Percentiles rank a stretch among this genome's conserved stretches.
phyloP scores from a whole-genome alignment of 2,329 filamentous ascomycete species.

The Fusarium stilboides region DNA sequence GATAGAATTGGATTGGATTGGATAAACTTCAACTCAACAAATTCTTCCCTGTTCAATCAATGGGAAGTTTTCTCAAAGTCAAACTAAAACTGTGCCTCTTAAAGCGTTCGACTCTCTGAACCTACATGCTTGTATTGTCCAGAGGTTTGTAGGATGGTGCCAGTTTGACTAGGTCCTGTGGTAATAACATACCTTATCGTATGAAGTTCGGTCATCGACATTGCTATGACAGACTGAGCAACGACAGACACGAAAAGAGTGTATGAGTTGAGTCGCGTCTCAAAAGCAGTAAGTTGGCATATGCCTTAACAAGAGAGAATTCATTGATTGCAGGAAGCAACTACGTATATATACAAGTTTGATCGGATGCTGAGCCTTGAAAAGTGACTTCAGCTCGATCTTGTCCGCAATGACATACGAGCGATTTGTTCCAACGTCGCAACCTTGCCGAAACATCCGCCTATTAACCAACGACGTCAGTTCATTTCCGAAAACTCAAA shows the following conservation, averaged over 20 bases:
- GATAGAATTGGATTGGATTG: constrained; percentile 9
- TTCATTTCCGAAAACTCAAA: constrained; percentile 28
- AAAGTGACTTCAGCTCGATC: background rate
- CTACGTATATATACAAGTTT: background rate
- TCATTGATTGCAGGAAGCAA: no score
- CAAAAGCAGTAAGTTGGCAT: background rate
- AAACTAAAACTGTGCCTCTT: background rate
- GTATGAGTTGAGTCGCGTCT: no score
- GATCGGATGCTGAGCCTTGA: background rate
- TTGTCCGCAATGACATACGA: constrained; percentile 17
- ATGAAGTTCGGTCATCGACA: no score
- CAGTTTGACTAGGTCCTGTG: no score
- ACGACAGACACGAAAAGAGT: background rate
- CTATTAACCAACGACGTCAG: constrained; percentile 12
- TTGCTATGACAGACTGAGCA: no score
- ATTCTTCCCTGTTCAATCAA: background rate
- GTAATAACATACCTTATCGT: no score
- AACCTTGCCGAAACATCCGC: constrained; percentile 19
- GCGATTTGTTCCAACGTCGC: constrained; percentile 24
- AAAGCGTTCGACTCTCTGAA: background rate
- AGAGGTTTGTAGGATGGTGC: no score
- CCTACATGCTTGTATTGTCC: background rate
- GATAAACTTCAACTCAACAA: background rate
- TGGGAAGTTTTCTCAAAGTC: background rate
- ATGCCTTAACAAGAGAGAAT: background rate